phyloP scores from a whole-genome alignment of 805 yeast species.

The Torulaspora microellipsoides region DNA sequence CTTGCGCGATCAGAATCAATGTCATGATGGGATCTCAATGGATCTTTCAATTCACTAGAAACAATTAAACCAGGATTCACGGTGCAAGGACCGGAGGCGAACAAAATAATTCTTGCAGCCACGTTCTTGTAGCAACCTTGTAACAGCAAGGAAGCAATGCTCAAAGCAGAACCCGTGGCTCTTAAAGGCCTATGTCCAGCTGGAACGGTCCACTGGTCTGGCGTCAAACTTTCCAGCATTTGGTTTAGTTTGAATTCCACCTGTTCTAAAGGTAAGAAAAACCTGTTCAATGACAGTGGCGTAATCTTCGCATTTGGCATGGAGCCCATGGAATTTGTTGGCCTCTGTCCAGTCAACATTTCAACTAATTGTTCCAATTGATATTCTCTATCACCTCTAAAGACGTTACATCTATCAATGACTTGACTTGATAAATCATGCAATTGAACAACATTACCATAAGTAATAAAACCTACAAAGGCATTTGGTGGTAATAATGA shows the following conservation, averaged over 20 bases:
- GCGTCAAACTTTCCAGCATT: constrained; percentile 69
- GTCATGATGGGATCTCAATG: constrained; percentile 95
- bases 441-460: constrained; percentile 83
- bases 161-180: constrained; percentile 89
- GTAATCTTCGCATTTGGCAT: constrained; percentile 34
- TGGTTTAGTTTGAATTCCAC: constrained; percentile 82
- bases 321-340: constrained; percentile 33
- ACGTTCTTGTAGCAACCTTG: constrained; percentile 79
- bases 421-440: constrained; percentile 72
- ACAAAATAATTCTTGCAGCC: constrained; percentile 85
- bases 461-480: constrained; percentile 77
- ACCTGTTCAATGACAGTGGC: constrained; percentile 51
- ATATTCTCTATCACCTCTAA: constrained; percentile 87
- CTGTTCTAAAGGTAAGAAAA: constrained; percentile 66
- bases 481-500: constrained; percentile 86
- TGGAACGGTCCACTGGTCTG: constrained; percentile 86
- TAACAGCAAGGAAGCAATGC: constrained; percentile 74
- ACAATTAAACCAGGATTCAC: constrained; percentile 93
- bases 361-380: constrained; percentile 50
- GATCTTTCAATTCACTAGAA: constrained; percentile 85
- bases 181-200: constrained; percentile 81
- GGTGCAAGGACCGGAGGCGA: constrained; percentile 94
- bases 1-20: constrained; percentile 87
- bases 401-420: constrained; percentile 71
- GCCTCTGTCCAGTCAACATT: constrained; percentile 56